phyloP scores from a whole-genome alignment of 306 rosid genomes.

The Abrus precatorius region DNA sequence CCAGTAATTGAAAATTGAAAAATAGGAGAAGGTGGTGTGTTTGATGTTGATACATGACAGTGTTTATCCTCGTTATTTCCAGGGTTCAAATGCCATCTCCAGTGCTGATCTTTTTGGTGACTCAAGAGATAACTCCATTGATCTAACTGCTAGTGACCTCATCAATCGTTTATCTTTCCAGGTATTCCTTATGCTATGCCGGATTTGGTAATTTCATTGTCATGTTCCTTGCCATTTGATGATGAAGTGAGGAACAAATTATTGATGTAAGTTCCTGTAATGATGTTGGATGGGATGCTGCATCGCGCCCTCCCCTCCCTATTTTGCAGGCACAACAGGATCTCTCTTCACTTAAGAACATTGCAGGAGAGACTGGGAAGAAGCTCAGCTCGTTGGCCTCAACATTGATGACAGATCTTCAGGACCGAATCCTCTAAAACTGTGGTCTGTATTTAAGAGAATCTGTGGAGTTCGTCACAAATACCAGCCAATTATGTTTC shows the following conservation, averaged over 20 bases:
- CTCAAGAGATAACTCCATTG: conserved; percentile 61
- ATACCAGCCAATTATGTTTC: conserved; percentile 58
- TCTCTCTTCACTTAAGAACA: conserved; percentile 82
- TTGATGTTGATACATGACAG: conserved; percentile 20
- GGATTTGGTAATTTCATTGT: neutral
- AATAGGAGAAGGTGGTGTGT: neutral
- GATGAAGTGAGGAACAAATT: neutral
- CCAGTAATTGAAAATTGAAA: neutral
- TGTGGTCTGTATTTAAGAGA: conserved; percentile 49
- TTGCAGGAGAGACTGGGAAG: conserved; percentile 99
- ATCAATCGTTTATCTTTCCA: conserved; percentile 87
- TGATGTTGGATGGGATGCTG: neutral
- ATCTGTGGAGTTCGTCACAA: conserved; percentile 43
- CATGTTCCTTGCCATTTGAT: neutral
- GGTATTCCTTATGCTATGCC: conserved; percentile 53
- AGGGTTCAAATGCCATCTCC: conserved; percentile 88
- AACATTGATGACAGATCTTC: conserved; percentile 87
- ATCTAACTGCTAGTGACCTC: conserved; percentile 75
- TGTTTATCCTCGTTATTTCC: conserved; percentile 42
- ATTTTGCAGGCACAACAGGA: conserved; percentile 89
- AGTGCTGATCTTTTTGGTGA: conserved; percentile 93
- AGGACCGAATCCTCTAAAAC: conserved; percentile 89
- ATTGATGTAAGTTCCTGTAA: conserved; percentile 8
- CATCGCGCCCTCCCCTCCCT: neutral
- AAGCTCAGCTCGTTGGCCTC: conserved; percentile 89